Conservation (phyloP, 2,329 filamentous ascomycete species). For the Ceratocystis lukuohia region DNA sequence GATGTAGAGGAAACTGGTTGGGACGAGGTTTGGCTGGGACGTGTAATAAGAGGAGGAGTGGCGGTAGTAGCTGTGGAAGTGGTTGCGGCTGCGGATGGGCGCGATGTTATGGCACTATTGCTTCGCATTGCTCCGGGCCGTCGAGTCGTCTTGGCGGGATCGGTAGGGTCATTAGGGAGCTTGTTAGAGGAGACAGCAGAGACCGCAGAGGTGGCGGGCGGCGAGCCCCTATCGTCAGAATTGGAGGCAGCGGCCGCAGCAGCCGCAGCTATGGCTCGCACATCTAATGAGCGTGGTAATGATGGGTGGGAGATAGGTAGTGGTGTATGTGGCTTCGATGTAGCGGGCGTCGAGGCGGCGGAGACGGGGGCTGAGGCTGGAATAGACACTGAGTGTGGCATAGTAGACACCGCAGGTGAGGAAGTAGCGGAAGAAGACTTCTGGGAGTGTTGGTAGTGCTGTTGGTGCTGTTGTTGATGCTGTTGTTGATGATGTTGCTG, state of each 20-base stretch:
- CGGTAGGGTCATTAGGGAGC: slow-evolving; percentile 20
- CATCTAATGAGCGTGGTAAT: slow-evolving; percentile 16
- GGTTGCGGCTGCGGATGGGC: slow-evolving; percentile 22
- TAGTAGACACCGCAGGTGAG: slow-evolving; percentile 24
- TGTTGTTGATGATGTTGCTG: not conserved
- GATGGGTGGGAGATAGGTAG: slow-evolving; percentile 20
- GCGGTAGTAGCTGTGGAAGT: not conserved
- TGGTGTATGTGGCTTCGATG: slow-evolving; percentile 23
- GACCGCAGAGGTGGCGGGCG: slow-evolving; percentile 21
- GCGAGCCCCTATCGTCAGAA: slow-evolving; percentile 23
- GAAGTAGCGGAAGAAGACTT: slow-evolving; percentile 32
- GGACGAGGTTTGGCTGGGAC: slow-evolving; percentile 11
- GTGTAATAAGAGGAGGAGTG: slow-evolving; percentile 9
- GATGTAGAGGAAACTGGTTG: slow-evolving; percentile 5
- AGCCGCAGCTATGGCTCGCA: not conserved
- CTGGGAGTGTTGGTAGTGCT: slow-evolving; percentile 39
- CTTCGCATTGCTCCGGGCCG: slow-evolving; percentile 37
- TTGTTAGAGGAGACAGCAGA: slow-evolving; percentile 19
- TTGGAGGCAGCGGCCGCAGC: not conserved
- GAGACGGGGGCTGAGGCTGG: slow-evolving; percentile 18
- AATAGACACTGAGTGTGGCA: slow-evolving; percentile 21
- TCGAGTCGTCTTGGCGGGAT: slow-evolving; percentile 21
- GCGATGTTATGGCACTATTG: slow-evolving; percentile 38
- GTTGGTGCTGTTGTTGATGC: slow-evolving; percentile 18
- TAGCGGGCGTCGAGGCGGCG: slow-evolving; percentile 13